Evolutionary conservation across 495 filamentous ascomycete species (phyloP), one percentile per base, ranked within the genome.

Genomic region (Aspergillus mulundensis): DNA sequence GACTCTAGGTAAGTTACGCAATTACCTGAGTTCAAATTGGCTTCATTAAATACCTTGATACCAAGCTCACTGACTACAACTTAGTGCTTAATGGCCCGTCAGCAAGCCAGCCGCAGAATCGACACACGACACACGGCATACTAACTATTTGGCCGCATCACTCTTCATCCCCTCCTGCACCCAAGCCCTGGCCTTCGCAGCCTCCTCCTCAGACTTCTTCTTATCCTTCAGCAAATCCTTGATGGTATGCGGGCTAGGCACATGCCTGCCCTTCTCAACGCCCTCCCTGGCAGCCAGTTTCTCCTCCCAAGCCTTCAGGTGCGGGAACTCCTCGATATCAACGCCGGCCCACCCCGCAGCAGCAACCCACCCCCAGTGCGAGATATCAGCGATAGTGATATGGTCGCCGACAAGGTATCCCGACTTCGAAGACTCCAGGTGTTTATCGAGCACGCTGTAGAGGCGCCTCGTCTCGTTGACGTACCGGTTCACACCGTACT

Each of bases 401-500:
- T 84, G 84, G 60, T 91, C 82, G 1, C 91, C 92, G 10, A 93
- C 88, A 2, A 96, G 71, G 62, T 86, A 96, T 4, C 83, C 86
- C 8, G 82, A 84, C 30, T 68, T 76, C 7, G 81, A 84, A 52
- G 75, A 75, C 16, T 76, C 70, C 15, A 97, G 83, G 52, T 90
- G 89, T 46, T 72, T 78, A 56, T 96, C 85, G 46, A 97, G 77
- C 15, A 93, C 86, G 34, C 83, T 68, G 71, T 95, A 96, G 16
- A 97, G 78, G 0, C 93, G 84, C 7, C 84, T 78, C 1, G 88
- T 88, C 73, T 97, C 92, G 60, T 86, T 88, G 58, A 79, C 76
- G 72, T 96, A 97, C 20, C 92, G 84, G 56, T 86, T 83, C 56
- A 95, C 83, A 50, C 87, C 90, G 70, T 96, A 97, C 59, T 87